phyloP scores from a whole-genome alignment of 106 monocot genomes.

The Xerophyta viscosa region DNA sequence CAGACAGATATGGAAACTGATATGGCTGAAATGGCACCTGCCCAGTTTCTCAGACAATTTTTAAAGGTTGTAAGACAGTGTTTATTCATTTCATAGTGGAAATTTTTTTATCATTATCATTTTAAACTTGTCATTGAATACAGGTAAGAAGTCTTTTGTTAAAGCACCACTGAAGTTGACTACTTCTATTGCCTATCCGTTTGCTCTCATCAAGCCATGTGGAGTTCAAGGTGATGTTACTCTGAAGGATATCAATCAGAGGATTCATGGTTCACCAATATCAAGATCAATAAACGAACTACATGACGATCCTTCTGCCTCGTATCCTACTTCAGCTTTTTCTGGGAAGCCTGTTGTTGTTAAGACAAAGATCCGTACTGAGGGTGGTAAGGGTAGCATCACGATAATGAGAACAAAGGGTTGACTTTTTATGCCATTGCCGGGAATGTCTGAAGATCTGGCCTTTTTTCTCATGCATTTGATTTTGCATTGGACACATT shows the following conservation, averaged over 20 bases:
- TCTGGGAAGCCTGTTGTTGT: slow-evolving; percentile 83
- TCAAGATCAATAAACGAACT: slow-evolving; percentile 22
- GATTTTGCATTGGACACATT: slow-evolving; percentile 1
- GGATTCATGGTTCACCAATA: slow-evolving; percentile 45
- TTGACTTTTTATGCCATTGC: slow-evolving; percentile 21
- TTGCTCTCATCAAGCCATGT: slow-evolving; percentile 71
- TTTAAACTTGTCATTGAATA: not conserved
- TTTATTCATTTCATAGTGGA: too few relatives aligned
- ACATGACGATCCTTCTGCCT: slow-evolving; percentile 21
- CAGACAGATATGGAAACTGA: slow-evolving; percentile 28
- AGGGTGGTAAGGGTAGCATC: slow-evolving; percentile 89
- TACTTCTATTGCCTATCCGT: slow-evolving; percentile 74
- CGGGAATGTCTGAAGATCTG: slow-evolving; percentile 1
- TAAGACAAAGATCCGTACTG: slow-evolving; percentile 71
- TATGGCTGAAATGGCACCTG: slow-evolving; percentile 12
- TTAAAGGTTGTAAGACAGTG: too few relatives aligned
- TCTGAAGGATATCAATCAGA: slow-evolving; percentile 67
- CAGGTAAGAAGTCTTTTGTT: slow-evolving; percentile 44
- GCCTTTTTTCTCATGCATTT: slow-evolving; percentile 23
- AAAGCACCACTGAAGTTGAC: slow-evolving; percentile 40
- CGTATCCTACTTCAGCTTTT: slow-evolving; percentile 58
- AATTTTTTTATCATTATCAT: not conserved
- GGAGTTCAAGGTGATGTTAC: slow-evolving; percentile 68
- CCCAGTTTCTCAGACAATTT: slow-evolving; percentile 18
- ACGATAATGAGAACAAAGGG: slow-evolving; percentile 85